Evolutionary conservation across 306 rosid genomes (phyloP), one percentile per base, ranked within the genome.

Genomic region (Quercus robur): DNA sequence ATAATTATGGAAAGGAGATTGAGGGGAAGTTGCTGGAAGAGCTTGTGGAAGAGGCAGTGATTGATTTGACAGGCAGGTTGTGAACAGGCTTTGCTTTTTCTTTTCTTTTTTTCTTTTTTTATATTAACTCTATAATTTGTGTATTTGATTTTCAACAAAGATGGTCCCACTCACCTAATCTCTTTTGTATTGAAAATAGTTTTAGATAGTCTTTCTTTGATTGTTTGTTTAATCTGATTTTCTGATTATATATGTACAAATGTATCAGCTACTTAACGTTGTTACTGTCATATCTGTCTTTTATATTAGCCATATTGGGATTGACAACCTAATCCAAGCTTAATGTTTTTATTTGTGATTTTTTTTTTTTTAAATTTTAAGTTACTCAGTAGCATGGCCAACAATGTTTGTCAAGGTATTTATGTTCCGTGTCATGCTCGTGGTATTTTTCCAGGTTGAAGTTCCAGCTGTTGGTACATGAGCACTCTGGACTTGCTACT

Each of bases 31-130:
- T 96, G 87, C 86, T 96, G 70, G 83, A 91, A 85, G 93, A 90
- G 85, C 89, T 96, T 41, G 89, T 96, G 82, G 94, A 90, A 56
- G 91, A 90, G 79, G 85, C 82, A 66, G 90, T 91, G 81, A 74
- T 89, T 54, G 96, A 90, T 82, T 88, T 89, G 78, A 89, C 90
- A 68, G 86, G 79, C 69, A 79, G 87, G 86, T 63, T 64, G 21
- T 80, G 80, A 79, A 57, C 56, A 75, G 83, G 54, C 11, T 71
- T 58, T n/a, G 30, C 56, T 23, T 73, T 19, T 17, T 46, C 5
- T 58, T 56, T 46, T 68, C 17, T 20, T 71, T 41, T 67, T 30
- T 81, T 78, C 49, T 20, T 15, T 54, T 18, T 51, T 56, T 83
- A 83, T 76, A 68, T 86, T 74, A 84, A 82, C 87, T 82, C 67